phyloP scores from a whole-genome alignment of 768 basidiomycete species.

The Boletus rex-veris region DNA sequence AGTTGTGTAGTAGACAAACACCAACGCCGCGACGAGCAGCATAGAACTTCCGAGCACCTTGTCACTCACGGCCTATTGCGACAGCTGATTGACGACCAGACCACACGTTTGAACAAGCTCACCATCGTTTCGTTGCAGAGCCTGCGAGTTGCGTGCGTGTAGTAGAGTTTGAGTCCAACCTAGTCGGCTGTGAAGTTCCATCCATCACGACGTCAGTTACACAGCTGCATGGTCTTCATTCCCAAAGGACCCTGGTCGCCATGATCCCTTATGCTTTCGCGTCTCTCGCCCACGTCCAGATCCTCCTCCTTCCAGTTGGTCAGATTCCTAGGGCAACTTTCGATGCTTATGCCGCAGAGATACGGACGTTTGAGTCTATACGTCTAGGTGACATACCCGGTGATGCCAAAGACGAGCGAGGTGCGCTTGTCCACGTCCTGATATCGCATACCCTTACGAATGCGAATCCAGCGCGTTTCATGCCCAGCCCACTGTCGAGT shows the following conservation, averaged over 20 bases:
- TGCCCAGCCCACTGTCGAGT: conserved; percentile 70
- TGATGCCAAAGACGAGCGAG: conserved; percentile 72
- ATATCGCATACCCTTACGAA: not conserved
- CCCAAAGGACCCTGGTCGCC: not conserved
- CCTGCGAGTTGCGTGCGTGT: no score
- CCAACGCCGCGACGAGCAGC: conserved; percentile 70
- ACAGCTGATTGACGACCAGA: conserved; percentile 1
- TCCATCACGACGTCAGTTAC: no score
- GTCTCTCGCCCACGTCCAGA: conserved; percentile 78
- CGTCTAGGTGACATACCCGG: conserved; percentile 81
- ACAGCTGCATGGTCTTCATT: not conserved
- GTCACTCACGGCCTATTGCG: conserved; percentile 67
- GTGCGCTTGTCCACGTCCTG: conserved; percentile 37
- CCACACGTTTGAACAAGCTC: conserved; percentile 6
- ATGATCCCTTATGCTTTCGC: conserved; percentile 77
- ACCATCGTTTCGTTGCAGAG: conserved; percentile 21
- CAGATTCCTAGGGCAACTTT: conserved; percentile 65
- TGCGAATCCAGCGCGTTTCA: conserved; percentile 64
- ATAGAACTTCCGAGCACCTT: conserved; percentile 75
- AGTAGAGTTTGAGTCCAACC: no score
- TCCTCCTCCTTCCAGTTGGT: conserved; percentile 86
- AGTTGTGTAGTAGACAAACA: conserved; percentile 87
- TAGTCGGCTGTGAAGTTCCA: conserved; percentile 1
- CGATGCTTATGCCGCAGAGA: conserved; percentile 68
- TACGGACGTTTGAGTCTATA: conserved; percentile 69